A percentile compares a stretch with the other conserved stretches of the same genome.
Conservation (phyloP, 176 grass and related monocot species). For the Triticum monococcum region DNA sequence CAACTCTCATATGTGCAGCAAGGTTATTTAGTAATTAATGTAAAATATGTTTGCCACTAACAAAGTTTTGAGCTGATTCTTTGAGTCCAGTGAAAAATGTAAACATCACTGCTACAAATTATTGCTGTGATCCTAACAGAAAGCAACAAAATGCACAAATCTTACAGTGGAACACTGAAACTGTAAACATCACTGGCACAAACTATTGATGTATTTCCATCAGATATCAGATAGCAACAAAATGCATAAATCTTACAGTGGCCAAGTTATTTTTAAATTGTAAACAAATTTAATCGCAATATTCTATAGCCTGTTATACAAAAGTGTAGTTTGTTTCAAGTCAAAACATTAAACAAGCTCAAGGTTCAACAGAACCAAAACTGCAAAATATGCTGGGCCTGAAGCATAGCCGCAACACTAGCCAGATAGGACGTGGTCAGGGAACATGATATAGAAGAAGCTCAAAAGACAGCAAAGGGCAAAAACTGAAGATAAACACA, state of each 20-base stretch:
- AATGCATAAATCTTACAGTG: not conserved
- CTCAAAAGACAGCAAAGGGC: not conserved
- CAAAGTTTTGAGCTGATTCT: not conserved
- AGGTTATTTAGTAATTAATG: not conserved
- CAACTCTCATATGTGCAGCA: not conserved
- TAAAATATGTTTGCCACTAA: not conserved
- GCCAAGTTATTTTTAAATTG: not conserved
- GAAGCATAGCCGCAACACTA: slow-evolving; percentile 7
- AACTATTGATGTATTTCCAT: not conserved
- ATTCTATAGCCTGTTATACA: not conserved
- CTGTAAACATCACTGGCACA: not conserved
- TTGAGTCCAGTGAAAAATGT: not conserved
- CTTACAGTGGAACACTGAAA: not conserved
- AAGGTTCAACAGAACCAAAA: not conserved
- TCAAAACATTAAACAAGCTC: not conserved
- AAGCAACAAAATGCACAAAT: not conserved
- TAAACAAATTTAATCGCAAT: not conserved
- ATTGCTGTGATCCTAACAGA: not conserved
- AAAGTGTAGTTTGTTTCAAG: slow-evolving; percentile 1
- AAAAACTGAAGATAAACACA: not conserved
- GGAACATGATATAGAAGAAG: not conserved
- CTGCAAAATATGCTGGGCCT: not conserved
- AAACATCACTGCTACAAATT: not conserved
- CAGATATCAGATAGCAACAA: not conserved
- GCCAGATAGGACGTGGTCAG: not conserved